Evolutionary conservation across 2,329 filamentous ascomycete genomes (phyloP), one percentile per base, ranked within the genome.

Genomic region (Fusarium mundagurra): DNA sequence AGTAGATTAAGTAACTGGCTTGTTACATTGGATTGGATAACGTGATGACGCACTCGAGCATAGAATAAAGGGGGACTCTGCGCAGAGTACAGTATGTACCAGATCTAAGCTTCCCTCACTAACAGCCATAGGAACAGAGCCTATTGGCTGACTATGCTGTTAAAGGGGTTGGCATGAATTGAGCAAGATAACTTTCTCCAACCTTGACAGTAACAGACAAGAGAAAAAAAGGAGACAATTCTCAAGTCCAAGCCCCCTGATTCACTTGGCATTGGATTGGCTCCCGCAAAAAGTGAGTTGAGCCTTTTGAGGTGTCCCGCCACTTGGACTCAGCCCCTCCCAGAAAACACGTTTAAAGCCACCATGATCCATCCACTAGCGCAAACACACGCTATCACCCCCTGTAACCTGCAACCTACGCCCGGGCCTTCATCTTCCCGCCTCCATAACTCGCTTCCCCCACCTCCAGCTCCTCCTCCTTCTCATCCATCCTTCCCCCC

Each of bases 401-500:
- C 62, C 47, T 67, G 63, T 57, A 51, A 53, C 44, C 41, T 71
- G 39, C 33, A 50, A 41, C 59, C 36, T 31, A 38, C 44, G 59
- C 69, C 71, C 69, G 69, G 70, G 51, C 70, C 63, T 51, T 61
- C 51, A 43, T 55, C 57, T 38, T 70, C 53, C 71, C 62, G 66
- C 67, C 67, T 70, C 67, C 65, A 69, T 69, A 69, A 47, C 58
- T 64, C 58, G 44, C 47, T 47, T 66, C 55, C 50, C 43, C 43
- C 29, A 50, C 38, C 31, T 50, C 36, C 61, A 45, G 50, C 69
- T 47, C 67, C 51, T 39, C 38, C 38, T 67, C 34, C 44, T 31
- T 54, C 47, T 33, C 39, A 11, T 62, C 61, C 45, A 16, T 47
- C 38, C 39, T 20, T 38, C 39, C 36, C 43, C 44, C 62, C 61